Percentiles rank a stretch among this genome's conserved stretches.
Evolutionary conservation across 2,329 filamentous ascomycete genomes (phyloP).

Genomic region (Alternaria atra): DNA sequence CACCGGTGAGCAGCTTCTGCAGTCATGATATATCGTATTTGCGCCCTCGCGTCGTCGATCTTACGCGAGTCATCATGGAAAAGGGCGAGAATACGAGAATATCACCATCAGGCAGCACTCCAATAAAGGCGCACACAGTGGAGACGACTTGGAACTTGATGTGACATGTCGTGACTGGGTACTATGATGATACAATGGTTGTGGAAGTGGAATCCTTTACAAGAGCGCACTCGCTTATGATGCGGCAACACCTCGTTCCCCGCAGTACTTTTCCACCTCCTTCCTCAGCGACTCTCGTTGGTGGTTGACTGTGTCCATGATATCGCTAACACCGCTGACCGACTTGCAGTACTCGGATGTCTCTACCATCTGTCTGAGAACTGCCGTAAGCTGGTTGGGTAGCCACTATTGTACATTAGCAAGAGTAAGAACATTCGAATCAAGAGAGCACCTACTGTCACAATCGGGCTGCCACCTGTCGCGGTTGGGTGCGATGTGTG

Average conservation of each 20-base stretch:
- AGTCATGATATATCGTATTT: conserved; percentile 4
- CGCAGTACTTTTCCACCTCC: conserved; percentile 79
- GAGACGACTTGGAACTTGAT: background rate
- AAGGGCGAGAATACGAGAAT: conserved; percentile 37
- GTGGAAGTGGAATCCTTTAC: background rate
- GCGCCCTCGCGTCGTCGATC: conserved; percentile 12
- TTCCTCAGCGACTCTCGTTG: conserved; percentile 73
- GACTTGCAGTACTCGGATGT: conserved; percentile 62
- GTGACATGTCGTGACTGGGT: background rate
- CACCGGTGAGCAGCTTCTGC: background rate
- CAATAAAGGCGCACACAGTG: background rate
- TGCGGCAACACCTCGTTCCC: conserved; percentile 62
- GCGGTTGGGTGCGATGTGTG: conserved; percentile 78
- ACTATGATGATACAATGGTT: background rate
- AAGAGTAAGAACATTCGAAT: background rate
- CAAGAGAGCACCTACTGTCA: conserved; percentile 61
- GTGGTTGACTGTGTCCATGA: conserved; percentile 72
- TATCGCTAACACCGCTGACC: conserved; percentile 61
- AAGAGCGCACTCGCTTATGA: conserved; percentile 20
- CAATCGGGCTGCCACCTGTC: conserved; percentile 82
- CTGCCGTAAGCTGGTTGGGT: conserved; percentile 80
- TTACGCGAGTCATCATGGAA: background rate
- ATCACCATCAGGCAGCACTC: conserved; percentile 2
- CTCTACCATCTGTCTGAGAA: conserved; percentile 74
- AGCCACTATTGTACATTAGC: conserved; percentile 64